phyloP scores from a whole-genome alignment of 2,329 filamentous ascomycete species.

The Aspergillus persii region DNA sequence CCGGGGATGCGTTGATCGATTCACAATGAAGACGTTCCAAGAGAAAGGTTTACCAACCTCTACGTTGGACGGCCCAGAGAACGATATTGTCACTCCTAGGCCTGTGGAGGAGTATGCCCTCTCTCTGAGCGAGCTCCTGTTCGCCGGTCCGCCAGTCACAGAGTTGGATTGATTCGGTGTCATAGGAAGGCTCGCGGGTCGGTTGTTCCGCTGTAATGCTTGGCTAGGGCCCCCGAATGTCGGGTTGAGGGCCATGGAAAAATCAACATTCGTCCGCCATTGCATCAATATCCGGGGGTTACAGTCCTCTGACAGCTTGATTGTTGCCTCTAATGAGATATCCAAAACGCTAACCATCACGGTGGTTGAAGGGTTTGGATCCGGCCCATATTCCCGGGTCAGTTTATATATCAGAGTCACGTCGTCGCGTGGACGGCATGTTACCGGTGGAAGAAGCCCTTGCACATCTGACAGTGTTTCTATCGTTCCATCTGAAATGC shows the following conservation, averaged over 20 bases:
- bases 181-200: slow-evolving; percentile 45
- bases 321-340: slow-evolving; percentile 45
- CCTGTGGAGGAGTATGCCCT: slow-evolving; percentile 40
- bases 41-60: slow-evolving; percentile 53
- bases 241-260: slow-evolving; percentile 48
- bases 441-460: slow-evolving; percentile 37
- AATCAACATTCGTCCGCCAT: slow-evolving; percentile 51
- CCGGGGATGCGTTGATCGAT: slow-evolving; percentile 53
- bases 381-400: slow-evolving; percentile 37
- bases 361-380: slow-evolving; percentile 37
- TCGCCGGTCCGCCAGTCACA: slow-evolving; percentile 17
- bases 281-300: slow-evolving; percentile 47
- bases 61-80: slow-evolving; percentile 52
- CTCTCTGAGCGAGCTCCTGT: slow-evolving; percentile 36
- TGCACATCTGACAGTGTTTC: slow-evolving; percentile 41
- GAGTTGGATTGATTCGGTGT: slow-evolving; percentile 21
- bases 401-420: slow-evolving; percentile 58
- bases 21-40: slow-evolving; percentile 59
- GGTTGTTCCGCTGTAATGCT: slow-evolving; percentile 45
- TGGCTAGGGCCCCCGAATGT: slow-evolving; percentile 46
- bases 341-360: slow-evolving; percentile 44
- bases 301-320: slow-evolving; percentile 42
- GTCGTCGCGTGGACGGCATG: slow-evolving; percentile 54
- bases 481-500: slow-evolving; percentile 48
- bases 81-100: slow-evolving; percentile 54